Evolutionary conservation across 2,329 filamentous ascomycete genomes (phyloP).

Genomic region (Cladophialophora psammophila): DNA sequence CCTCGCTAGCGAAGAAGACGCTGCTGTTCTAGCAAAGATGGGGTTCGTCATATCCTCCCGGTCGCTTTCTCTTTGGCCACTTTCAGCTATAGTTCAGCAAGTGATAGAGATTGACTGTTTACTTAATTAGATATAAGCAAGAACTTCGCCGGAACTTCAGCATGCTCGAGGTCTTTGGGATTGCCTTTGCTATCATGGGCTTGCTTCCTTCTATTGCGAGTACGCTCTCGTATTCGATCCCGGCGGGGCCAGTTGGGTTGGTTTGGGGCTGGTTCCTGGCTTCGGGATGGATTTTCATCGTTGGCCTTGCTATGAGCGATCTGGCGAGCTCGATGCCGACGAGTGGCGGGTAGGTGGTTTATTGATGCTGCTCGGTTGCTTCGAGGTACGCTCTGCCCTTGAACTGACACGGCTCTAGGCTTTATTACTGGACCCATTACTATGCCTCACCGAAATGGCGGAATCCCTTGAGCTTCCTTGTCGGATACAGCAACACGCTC

Average conservation of each 20-base stretch:
- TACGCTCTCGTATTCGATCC: constrained; percentile 65
- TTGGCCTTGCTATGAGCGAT: constrained; percentile 65
- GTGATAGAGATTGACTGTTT: background rate
- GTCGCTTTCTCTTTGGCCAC: background rate
- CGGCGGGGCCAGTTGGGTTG: constrained; percentile 67
- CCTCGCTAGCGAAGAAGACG: constrained; percentile 48
- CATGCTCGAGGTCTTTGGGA: constrained; percentile 68
- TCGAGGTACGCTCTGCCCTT: background rate
- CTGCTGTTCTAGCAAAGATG: constrained; percentile 49
- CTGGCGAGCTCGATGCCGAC: constrained; percentile 63
- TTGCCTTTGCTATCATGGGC: constrained; percentile 68
- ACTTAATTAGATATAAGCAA: constrained; percentile 59
- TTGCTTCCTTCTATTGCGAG: constrained; percentile 67
- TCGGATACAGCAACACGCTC: constrained; percentile 68
- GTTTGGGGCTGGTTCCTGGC: constrained; percentile 70
- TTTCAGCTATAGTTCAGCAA: background rate
- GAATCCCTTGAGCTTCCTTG: constrained; percentile 66
- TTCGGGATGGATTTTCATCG: constrained; percentile 64
- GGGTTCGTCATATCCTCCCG: constrained; percentile 18
- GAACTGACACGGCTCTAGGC: constrained; percentile 41
- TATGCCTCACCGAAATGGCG: constrained; percentile 63
- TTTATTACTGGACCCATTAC: constrained; percentile 68
- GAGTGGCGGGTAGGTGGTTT: constrained; percentile 51
- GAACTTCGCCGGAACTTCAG: constrained; percentile 68
- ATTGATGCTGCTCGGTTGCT: background rate